These are phyloP conservation scores for Prosopis cineraria DNA, from an alignment of 306 rosid species.

Conservation along the genomic window DNA sequence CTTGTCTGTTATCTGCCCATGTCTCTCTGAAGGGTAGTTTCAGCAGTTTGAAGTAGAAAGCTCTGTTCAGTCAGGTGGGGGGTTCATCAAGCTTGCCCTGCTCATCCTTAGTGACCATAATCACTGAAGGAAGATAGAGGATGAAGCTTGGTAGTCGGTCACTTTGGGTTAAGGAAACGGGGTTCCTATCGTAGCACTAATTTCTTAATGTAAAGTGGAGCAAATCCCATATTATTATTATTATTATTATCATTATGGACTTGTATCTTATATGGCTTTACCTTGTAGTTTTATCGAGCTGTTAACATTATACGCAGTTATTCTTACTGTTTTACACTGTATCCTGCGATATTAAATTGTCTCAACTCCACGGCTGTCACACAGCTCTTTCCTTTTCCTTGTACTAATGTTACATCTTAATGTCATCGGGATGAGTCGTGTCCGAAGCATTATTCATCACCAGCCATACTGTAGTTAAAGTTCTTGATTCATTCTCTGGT, in stretches of 20 bases:
- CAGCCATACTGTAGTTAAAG: background rate
- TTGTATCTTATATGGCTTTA: constrained; percentile 50
- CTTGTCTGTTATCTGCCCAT: constrained; percentile 24
- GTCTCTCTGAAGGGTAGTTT: constrained; percentile 35
- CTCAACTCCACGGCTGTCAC: background rate
- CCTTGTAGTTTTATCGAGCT: constrained; percentile 45
- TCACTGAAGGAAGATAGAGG: constrained; percentile 36
- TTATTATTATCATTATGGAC: too few relatives aligned
- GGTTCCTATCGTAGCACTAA: constrained; percentile 53
- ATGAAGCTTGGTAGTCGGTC: constrained; percentile 45
- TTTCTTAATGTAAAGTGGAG: constrained; percentile 49
- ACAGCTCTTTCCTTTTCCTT: background rate
- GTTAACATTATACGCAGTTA: constrained; percentile 23
- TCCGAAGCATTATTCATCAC: background rate
- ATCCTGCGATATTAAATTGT: background rate
- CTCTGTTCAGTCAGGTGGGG: constrained; percentile 39
- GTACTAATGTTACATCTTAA: background rate
- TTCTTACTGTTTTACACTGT: background rate
- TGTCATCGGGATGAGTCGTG: background rate
- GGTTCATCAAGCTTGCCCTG: constrained; percentile 38
- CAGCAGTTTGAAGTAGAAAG: constrained; percentile 42
- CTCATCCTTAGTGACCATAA: constrained; percentile 42
- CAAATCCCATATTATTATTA: constrained; percentile 44
- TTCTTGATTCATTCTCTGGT: constrained; percentile 1
- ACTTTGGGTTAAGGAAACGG: constrained; percentile 45